Conservation (phyloP, 2,329 filamentous ascomycete genomes). For the Colletotrichum sp. region DNA sequence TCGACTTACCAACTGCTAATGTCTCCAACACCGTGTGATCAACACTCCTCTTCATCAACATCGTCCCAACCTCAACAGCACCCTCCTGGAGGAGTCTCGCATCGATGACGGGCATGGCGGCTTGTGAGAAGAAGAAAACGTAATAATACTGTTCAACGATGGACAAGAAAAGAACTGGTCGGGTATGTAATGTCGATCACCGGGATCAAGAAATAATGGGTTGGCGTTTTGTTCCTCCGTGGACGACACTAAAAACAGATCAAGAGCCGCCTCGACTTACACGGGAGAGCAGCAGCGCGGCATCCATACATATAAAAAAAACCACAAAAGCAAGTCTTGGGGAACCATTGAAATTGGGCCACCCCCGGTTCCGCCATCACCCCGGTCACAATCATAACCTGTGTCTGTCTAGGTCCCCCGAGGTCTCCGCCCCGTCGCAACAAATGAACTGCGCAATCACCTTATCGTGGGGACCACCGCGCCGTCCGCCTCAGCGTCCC, state of each 20-base stretch:
- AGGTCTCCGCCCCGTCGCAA: not conserved
- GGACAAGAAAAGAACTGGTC: not conserved
- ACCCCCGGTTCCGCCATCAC: not conserved
- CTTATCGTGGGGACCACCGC: not conserved
- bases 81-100: slow-evolving; percentile 1
- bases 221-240: not conserved
- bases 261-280: not conserved
- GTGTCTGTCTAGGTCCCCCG: not conserved
- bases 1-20: slow-evolving; percentile 6
- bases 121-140: not conserved
- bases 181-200: not conserved
- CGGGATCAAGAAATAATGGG: not conserved
- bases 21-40: slow-evolving; percentile 17
- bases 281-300: not conserved
- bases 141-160: not conserved
- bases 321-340: not conserved
- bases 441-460: not conserved
- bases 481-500: not conserved
- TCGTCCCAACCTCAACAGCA: not conserved
- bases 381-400: not conserved
- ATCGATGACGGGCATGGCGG: slow-evolving; percentile 11
- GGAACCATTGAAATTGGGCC: not conserved
- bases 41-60: slow-evolving; percentile 15
- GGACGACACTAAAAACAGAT: not conserved
- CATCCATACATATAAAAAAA: not conserved